Evolutionary conservation across 352 stramenopile species (phyloP), one percentile per base, ranked within the genome.

Genomic region (Globisporangium parvum): DNA sequence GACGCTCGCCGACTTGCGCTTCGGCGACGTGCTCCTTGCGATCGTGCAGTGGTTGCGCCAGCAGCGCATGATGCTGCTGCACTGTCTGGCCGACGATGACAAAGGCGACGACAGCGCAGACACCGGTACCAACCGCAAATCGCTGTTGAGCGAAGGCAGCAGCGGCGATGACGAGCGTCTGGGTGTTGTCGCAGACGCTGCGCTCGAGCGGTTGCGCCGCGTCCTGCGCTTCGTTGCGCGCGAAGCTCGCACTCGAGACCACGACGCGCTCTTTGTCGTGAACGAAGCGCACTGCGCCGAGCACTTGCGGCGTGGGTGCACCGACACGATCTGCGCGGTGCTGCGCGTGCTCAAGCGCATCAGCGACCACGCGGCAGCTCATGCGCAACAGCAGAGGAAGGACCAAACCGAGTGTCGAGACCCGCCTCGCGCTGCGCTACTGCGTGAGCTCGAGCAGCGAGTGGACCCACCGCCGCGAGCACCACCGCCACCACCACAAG

Each of bases 11-110:
- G 77, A 85, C 23, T 55, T 91, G 52, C 76, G 78, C 41, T 79
- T 76, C 28, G 77, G 80, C 2, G 76, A 87, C 49, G 74, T 87
- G 31, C 59, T 91, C 11, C 48, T 42, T 17, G 70, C 77, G 12
- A 78, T 91, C 47, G 65, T 78, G 12, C 23, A n/a, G 35, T 81
- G 65, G 57, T 33, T 85, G 24, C 61, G 74, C 47, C 35, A 59
- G 42, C 11, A 55, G 42, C 26, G 26, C 26, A 31, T 6, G 26
- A 8, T 41, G 37, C 37, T 20, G 39, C 39, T 20, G 39, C 39
- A 44, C 39, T 44, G 15, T 10, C 20, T 47, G 18, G 10, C 20
- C 5, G n/a, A 8, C 6, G 11, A 17, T 15, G 18, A 28, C 2
- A 15, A 40, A 40, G 17, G 14, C 21, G 8, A 8, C 15, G n/a